phyloP scores from a whole-genome alignment of 306 rosid genomes.

The Fragaria nilgerrensis region DNA sequence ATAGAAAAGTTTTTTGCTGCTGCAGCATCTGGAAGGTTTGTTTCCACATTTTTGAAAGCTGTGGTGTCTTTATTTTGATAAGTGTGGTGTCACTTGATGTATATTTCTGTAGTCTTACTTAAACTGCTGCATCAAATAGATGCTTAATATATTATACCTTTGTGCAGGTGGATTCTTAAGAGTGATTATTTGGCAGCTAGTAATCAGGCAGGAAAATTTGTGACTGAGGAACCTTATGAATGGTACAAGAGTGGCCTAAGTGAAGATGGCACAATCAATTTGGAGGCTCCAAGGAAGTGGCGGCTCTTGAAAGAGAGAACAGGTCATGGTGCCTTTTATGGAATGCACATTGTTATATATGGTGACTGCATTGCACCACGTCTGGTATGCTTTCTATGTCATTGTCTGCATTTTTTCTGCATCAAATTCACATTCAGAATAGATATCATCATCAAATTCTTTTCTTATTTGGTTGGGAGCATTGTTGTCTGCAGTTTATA shows the following conservation, averaged over 20 bases:
- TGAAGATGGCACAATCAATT: conserved; percentile 79
- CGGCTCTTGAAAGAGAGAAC: conserved; percentile 77
- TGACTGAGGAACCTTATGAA: conserved; percentile 81
- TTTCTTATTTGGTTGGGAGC: background rate
- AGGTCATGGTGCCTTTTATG: conserved; percentile 81
- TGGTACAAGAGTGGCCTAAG: conserved; percentile 78
- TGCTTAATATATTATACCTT: conserved; percentile 17
- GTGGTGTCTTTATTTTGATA: background rate
- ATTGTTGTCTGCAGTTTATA: background rate
- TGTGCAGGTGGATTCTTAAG: conserved; percentile 92
- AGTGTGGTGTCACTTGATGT: background rate
- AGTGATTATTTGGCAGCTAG: conserved; percentile 77
- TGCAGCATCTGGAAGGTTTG: conserved; percentile 91
- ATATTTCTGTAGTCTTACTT: background rate
- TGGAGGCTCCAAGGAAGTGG: conserved; percentile 99
- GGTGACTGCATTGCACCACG: conserved; percentile 86
- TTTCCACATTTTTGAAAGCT: background rate
- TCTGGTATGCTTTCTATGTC: conserved; percentile 52
- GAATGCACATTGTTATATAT: conserved; percentile 68
- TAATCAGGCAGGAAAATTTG: conserved; percentile 56
- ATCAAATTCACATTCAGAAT: background rate
- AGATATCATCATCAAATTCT: background rate
- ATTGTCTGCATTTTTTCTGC: background rate
- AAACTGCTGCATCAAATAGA: background rate
- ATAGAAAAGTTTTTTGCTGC: conserved; percentile 93